Percentiles rank a stretch among this genome's conserved stretches.
Evolutionary conservation across 2,329 filamentous ascomycete species (phyloP).

Genomic region (Xylariaceae sp.): DNA sequence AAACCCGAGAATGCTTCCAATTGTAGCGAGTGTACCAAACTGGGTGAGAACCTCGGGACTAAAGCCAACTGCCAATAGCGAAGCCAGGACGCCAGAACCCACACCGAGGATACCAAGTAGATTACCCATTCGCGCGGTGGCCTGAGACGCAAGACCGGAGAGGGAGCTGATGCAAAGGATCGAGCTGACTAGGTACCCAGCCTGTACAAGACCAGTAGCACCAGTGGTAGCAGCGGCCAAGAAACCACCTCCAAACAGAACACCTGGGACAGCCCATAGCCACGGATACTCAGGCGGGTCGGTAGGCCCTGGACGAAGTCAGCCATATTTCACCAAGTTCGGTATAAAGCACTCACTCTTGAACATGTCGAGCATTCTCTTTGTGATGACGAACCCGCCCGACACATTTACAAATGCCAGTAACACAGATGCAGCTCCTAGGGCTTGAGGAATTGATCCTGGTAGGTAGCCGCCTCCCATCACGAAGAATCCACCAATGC

Average conservation of each 20-base stretch:
- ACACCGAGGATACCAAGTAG: slow-evolving; percentile 85
- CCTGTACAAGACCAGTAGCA: slow-evolving; percentile 79
- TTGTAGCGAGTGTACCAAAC: slow-evolving; percentile 70
- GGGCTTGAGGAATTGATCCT: slow-evolving; percentile 72
- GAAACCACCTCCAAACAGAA: slow-evolving; percentile 77
- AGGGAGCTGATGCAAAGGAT: slow-evolving; percentile 82
- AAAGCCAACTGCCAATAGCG: slow-evolving; percentile 77
- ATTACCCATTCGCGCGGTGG: slow-evolving; percentile 81
- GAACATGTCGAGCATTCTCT: slow-evolving; percentile 93
- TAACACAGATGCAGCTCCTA: slow-evolving; percentile 77
- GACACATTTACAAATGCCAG: slow-evolving; percentile 86
- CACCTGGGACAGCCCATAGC: slow-evolving; percentile 76
- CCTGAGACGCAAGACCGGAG: slow-evolving; percentile 76
- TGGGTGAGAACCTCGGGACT: slow-evolving; percentile 75
- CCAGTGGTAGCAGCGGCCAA: slow-evolving; percentile 77
- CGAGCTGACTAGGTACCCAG: slow-evolving; percentile 82
- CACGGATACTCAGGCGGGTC: slow-evolving; percentile 87
- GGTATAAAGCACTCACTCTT: slow-evolving; percentile 49
- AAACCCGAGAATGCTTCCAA: slow-evolving; percentile 66
- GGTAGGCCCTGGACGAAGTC: slow-evolving; percentile 57
- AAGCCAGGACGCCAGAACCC: slow-evolving; percentile 77
- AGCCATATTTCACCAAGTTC: slow-evolving; percentile 1
- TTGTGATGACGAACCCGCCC: slow-evolving; percentile 87
- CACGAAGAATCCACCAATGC: slow-evolving; percentile 83
- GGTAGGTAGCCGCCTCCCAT: slow-evolving; percentile 80